Evolutionary conservation across 2,329 filamentous ascomycete species (phyloP).

Genomic region (Cercospora zeae-maydis): DNA sequence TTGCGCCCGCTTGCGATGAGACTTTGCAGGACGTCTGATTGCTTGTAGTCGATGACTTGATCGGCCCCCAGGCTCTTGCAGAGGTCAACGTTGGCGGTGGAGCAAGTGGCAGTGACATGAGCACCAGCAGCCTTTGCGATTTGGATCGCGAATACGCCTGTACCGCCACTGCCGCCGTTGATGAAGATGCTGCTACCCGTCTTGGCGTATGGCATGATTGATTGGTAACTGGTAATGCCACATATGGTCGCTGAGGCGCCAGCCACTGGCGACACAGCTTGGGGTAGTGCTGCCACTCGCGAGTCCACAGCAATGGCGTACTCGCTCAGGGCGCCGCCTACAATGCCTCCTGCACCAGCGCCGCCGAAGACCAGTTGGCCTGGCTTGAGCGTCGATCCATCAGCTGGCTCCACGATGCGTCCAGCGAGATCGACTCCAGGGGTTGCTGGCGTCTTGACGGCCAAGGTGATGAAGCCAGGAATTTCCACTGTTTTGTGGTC

Average conservation of each 20-base stretch:
- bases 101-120: conserved; percentile 59
- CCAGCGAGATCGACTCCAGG: conserved; percentile 54
- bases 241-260: conserved; percentile 36
- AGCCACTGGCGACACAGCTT: conserved; percentile 40
- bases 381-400: conserved; percentile 30
- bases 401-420: conserved; percentile 44
- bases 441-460: conserved; percentile 42
- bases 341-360: conserved; percentile 33
- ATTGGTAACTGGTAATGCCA: conserved; percentile 41
- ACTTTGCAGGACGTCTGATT: conserved; percentile 46
- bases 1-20: conserved; percentile 48
- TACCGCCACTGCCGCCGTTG: conserved; percentile 63
- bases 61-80: conserved; percentile 60
- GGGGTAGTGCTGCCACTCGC: conserved; percentile 42
- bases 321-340: conserved; percentile 38
- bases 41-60: conserved; percentile 59
- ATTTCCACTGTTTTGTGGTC: conserved; percentile 63
- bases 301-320: conserved; percentile 39
- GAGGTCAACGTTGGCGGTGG: conserved; percentile 54
- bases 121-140: conserved; percentile 60
- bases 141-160: conserved; percentile 59
- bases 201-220: conserved; percentile 38
- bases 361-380: conserved; percentile 43
- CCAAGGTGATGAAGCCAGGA: conserved; percentile 39
- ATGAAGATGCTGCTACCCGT: conserved; percentile 55